Conservation (phyloP, 768 basidiomycete species). For the Suillus variegatus region DNA sequence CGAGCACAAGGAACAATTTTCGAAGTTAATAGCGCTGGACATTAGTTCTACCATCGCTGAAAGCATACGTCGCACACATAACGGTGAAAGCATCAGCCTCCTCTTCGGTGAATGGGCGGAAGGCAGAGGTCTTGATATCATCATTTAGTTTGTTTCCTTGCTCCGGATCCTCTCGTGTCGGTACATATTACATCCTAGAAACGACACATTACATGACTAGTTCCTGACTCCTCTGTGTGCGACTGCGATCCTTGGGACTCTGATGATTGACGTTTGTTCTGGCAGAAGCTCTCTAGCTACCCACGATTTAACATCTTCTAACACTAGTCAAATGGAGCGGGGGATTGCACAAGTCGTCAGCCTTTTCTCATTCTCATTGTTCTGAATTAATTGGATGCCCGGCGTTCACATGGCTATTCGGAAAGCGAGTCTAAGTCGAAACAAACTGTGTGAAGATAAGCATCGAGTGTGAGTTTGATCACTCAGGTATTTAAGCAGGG, state of each 20-base stretch:
- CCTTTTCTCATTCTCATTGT: conserved; percentile 3
- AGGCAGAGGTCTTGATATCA: conserved; percentile 31
- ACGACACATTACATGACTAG: background rate
- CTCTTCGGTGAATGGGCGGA: conserved; percentile 86
- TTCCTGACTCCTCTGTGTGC: background rate
- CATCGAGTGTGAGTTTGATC: conserved; percentile 1
- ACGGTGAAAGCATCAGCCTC: conserved; percentile 89
- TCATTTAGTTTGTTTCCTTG: conserved; percentile 16
- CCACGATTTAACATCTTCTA: background rate
- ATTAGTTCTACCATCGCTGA: conserved; percentile 92
- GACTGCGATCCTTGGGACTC: background rate
- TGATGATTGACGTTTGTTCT: background rate
- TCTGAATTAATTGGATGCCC: background rate
- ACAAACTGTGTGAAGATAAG: background rate
- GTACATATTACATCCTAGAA: conserved; percentile 5
- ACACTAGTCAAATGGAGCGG: background rate
- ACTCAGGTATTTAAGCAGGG: background rate
- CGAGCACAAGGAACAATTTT: conserved; percentile 58
- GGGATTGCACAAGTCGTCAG: background rate
- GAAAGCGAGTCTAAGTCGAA: background rate
- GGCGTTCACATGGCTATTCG: background rate
- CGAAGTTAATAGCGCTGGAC: conserved; percentile 88
- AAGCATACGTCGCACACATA: conserved; percentile 92
- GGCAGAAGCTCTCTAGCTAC: background rate
- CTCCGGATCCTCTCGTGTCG: conserved; percentile 2